phyloP scores from a whole-genome alignment of 768 basidiomycete species.

The Hygrocybe punicea region DNA sequence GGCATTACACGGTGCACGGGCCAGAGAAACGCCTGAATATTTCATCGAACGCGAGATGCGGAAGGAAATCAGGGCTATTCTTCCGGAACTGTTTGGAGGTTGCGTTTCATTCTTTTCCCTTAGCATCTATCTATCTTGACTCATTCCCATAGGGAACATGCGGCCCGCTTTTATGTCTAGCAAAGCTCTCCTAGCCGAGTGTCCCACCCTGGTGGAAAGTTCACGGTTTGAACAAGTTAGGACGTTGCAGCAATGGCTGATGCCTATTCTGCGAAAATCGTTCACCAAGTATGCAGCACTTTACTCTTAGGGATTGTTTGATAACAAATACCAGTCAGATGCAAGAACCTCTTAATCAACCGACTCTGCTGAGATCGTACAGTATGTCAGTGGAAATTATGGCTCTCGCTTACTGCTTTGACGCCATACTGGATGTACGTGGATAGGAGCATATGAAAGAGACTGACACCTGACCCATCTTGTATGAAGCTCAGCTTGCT shows the following conservation, averaged over 20 bases:
- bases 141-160: conserved; percentile 30
- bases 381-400: conserved; percentile 58
- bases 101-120: not conserved
- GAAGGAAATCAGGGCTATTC: conserved; percentile 57
- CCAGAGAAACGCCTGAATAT: conserved; percentile 70
- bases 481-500: conserved; percentile 47
- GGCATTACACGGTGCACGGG: conserved; percentile 64
- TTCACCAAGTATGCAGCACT: conserved; percentile 43
- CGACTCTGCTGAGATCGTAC: conserved; percentile 50
- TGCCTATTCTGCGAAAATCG: conserved; percentile 62
- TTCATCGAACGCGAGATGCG: conserved; percentile 66
- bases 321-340: conserved; percentile 13
- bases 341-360: conserved; percentile 30
- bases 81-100: conserved; percentile 73
- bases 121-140: not conserved
- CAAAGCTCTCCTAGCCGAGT: conserved; percentile 40
- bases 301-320: not conserved
- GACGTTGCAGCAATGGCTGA: conserved; percentile 66
- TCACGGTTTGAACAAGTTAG: conserved; percentile 74
- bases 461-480: not conserved
- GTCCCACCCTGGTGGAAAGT: conserved; percentile 48
- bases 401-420: conserved; percentile 59
- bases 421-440: conserved; percentile 65
- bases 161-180: conserved; percentile 32
- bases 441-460: not conserved